A percentile compares a stretch with the other conserved stretches of the same genome.
These are phyloP conservation scores for Myxozyma udenii DNA, from an alignment of 805 yeast genomes.

Conservation along the genomic window DNA sequence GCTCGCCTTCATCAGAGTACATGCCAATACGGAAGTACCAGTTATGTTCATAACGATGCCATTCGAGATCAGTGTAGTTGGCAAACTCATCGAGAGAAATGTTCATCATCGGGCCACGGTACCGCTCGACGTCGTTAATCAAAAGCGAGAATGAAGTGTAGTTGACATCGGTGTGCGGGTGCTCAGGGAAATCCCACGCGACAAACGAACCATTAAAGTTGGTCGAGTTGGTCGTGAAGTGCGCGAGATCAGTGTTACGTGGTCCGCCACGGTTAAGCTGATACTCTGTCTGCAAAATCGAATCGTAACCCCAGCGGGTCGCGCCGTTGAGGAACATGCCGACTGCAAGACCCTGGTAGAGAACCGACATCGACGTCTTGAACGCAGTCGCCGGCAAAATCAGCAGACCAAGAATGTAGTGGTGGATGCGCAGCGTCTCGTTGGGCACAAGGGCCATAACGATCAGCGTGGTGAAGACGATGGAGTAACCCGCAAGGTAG, in stretches of 20 bases:
- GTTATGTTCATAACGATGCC: constrained; percentile 24
- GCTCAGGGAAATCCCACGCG: constrained; percentile 26
- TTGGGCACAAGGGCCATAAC: constrained; percentile 56
- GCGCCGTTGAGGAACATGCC: constrained; percentile 84
- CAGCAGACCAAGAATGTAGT: constrained; percentile 66
- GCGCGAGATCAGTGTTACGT: constrained; percentile 26
- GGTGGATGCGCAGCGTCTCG: constrained; percentile 67
- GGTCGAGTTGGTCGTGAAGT: constrained; percentile 26
- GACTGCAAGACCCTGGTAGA: constrained; percentile 78
- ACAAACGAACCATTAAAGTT: constrained; percentile 27
- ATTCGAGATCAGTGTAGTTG: constrained; percentile 17
- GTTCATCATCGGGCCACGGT: constrained; percentile 52
- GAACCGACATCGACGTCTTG: constrained; percentile 41
- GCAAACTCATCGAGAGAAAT: constrained; percentile 43
- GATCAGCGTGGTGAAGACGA: constrained; percentile 46
- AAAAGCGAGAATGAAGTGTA: constrained; percentile 59
- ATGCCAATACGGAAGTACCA: constrained; percentile 29
- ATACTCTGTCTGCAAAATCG: constrained; percentile 71
- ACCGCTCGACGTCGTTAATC: constrained; percentile 76
- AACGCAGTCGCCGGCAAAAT: constrained; percentile 82
- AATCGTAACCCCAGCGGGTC: constrained; percentile 90
- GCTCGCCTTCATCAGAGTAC: constrained; percentile 26
- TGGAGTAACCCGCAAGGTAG: constrained; percentile 55
- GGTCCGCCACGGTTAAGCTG: constrained; percentile 29
- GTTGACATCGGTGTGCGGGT: constrained; percentile 12